These are phyloP conservation scores for Zasmidium citrigriseum DNA, from an alignment of 2,329 filamentous ascomycete genomes.

Conservation along the genomic window DNA sequence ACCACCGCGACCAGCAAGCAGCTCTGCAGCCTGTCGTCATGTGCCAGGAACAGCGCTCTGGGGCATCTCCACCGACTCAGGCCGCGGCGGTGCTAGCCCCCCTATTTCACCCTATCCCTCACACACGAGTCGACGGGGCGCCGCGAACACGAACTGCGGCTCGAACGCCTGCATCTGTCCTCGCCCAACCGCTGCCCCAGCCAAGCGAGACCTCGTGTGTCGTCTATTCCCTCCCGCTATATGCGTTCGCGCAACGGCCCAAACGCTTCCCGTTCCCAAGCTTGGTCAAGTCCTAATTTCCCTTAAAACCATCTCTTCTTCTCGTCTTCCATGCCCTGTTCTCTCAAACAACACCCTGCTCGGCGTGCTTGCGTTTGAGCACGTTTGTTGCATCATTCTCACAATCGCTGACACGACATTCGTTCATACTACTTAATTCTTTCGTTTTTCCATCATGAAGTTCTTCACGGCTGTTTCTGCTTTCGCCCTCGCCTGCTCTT, in stretches of 20 bases:
- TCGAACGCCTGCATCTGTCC: not conserved
- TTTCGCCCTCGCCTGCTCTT: slow-evolving; percentile 22
- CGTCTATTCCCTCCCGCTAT: not conserved
- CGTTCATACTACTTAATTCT: slow-evolving; percentile 1
- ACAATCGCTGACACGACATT: not conserved
- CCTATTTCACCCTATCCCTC: not conserved
- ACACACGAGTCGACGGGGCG: not conserved
- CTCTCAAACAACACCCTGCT: not conserved
- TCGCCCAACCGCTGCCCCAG: not conserved
- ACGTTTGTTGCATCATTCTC: slow-evolving; percentile 7
- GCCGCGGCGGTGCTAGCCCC: not conserved
- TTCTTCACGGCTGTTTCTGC: slow-evolving; percentile 17
- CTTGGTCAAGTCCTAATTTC: not conserved
- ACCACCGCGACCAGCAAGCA: not conserved
- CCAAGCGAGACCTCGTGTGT: slow-evolving; percentile 19
- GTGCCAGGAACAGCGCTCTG: not conserved
- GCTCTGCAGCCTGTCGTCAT: not conserved
- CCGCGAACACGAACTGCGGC: not conserved
- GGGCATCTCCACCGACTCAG: not conserved
- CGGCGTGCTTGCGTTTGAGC: slow-evolving; percentile 1
- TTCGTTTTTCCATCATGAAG: slow-evolving; percentile 16
- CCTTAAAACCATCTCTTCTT: not conserved
- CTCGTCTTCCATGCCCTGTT: not conserved
- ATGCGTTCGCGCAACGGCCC: slow-evolving; percentile 9
- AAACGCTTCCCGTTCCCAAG: slow-evolving; percentile 14